phyloP scores from a whole-genome alignment of 108 stramenopile species.

The Conticribra weissflogii region DNA sequence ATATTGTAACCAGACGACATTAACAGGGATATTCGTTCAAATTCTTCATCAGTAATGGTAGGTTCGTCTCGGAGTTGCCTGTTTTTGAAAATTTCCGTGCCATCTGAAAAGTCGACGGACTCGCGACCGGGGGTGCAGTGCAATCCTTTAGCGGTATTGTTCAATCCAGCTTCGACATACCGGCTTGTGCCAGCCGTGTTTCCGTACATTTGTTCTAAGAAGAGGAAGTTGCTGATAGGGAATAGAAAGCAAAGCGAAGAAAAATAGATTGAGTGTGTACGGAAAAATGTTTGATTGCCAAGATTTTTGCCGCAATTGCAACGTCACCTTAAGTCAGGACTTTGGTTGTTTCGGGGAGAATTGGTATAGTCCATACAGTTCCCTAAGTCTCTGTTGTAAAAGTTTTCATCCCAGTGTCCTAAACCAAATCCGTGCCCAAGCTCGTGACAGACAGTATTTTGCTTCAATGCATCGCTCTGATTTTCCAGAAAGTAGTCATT shows the following conservation, averaged over 20 bases:
- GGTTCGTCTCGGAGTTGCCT: neutral
- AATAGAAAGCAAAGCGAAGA: too few species aligned
- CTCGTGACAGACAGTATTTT: conserved; percentile 60
- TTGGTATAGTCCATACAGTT: conserved; percentile 49
- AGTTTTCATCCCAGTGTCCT: conserved; percentile 56
- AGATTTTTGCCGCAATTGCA: too few species aligned
- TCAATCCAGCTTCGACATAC: conserved; percentile 3
- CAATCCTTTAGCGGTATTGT: conserved; percentile 14
- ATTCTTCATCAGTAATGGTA: too few species aligned
- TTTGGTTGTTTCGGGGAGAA: conserved; percentile 25
- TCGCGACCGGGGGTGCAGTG: conserved; percentile 8
- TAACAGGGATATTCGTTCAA: too few species aligned
- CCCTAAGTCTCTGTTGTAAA: conserved; percentile 41
- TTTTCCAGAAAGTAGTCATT: conserved; percentile 46
- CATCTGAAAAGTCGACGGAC: neutral
- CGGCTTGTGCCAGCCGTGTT: conserved; percentile 17
- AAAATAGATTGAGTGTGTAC: too few species aligned
- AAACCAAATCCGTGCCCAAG: conserved; percentile 59
- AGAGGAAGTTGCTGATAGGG: conserved; percentile 27
- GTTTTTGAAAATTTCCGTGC: neutral
- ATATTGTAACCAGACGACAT: too few species aligned
- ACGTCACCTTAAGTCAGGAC: conserved; percentile 15
- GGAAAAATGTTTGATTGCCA: too few species aligned
- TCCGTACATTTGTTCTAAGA: conserved; percentile 35
- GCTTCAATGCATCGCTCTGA: conserved; percentile 20